These are phyloP conservation scores for Prunus fruticosa DNA, from an alignment of 306 rosid species.

Conservation along the genomic window DNA sequence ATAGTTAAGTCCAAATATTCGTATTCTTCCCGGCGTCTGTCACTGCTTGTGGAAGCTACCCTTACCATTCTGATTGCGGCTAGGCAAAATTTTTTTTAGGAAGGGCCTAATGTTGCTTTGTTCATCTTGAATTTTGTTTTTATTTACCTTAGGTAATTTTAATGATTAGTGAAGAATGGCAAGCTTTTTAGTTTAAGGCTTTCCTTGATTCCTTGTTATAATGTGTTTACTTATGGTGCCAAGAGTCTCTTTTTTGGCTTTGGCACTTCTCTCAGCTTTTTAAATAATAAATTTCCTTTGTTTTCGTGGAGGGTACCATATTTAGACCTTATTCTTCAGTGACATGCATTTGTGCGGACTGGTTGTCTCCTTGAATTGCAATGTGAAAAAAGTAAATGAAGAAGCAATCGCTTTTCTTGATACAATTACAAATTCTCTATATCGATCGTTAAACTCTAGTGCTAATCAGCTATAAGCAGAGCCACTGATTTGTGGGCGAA, in stretches of 20 bases:
- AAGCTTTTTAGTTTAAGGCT: conserved; percentile 6
- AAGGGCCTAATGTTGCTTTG: conserved; percentile 27
- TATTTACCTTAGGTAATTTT: background rate
- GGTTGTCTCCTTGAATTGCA: no score
- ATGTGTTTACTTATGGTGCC: background rate
- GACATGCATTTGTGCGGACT: no score
- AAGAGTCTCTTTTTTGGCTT: background rate
- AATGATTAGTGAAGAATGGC: conserved; percentile 22
- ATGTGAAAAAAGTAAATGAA: background rate
- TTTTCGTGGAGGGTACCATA: no score
- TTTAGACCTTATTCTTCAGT: no score
- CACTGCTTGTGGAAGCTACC: conserved; percentile 29
- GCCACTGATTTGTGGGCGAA: no score
- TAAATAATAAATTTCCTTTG: background rate
- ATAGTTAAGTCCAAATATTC: background rate
- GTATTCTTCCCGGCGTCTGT: conserved; percentile 14
- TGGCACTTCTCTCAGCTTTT: no score
- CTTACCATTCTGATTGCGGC: conserved; percentile 13
- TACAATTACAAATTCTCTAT: background rate
- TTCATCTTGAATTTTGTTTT: conserved; percentile 3
- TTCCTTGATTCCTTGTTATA: background rate
- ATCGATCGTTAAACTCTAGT: no score
- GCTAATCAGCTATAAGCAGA: no score
- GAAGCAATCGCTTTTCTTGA: background rate
- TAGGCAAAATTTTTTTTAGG: conserved; percentile 16